Percentiles rank a stretch among this genome's conserved stretches.
Evolutionary conservation across 2,329 filamentous ascomycete species (phyloP).

Genomic region (Exophiala alcalophila): DNA sequence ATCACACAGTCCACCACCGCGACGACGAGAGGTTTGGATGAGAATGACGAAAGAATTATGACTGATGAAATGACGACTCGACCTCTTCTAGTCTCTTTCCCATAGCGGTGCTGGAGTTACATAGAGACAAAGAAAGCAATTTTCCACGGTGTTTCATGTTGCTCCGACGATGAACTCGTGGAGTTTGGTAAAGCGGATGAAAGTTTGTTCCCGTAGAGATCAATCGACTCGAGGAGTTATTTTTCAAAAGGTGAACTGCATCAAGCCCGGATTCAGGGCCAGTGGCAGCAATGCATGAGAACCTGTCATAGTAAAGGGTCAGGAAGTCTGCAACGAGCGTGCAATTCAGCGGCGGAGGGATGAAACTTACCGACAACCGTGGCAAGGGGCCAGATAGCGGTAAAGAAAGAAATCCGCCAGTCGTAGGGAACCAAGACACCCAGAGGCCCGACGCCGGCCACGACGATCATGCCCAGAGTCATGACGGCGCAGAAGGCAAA

Average conservation of each 20-base stretch:
- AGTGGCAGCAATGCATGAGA: slow-evolving; percentile 32
- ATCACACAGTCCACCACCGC: no score
- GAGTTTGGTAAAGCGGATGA: no score
- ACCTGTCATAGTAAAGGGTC: no score
- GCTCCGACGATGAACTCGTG: no score
- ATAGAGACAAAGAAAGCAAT: no score
- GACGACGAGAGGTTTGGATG: not conserved
- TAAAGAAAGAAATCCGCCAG: slow-evolving; percentile 58
- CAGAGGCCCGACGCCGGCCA: slow-evolving; percentile 38
- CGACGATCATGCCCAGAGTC: slow-evolving; percentile 50
- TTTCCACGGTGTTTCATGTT: not conserved
- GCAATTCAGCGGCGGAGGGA: no score
- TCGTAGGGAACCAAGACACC: slow-evolving; percentile 41
- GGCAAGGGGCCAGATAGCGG: slow-evolving; percentile 58
- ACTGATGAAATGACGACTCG: no score
- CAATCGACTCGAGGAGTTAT: no score
- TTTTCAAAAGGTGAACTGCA: slow-evolving; percentile 29
- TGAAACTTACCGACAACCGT: slow-evolving; percentile 45
- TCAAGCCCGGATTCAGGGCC: slow-evolving; percentile 34
- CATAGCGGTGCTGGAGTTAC: no score
- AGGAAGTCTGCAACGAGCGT: no score
- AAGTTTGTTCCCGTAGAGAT: no score
- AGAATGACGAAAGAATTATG: not conserved
- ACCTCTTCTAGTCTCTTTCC: no score
- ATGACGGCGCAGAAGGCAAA: slow-evolving; percentile 46